Conservation (phyloP, 345 rosid genomes). For the Aquilaria yunnanensis region DNA sequence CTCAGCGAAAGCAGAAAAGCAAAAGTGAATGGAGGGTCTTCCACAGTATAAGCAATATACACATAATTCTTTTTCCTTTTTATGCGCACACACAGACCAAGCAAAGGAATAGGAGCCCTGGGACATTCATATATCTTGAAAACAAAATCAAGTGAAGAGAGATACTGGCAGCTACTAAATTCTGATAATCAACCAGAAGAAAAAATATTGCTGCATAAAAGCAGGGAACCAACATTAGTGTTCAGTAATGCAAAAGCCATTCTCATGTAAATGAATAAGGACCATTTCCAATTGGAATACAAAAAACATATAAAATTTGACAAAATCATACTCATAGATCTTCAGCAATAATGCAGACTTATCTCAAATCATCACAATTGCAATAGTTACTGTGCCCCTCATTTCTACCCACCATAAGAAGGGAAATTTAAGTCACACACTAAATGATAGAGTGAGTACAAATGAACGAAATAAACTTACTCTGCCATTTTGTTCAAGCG, state of each 20-base stretch:
- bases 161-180: no score
- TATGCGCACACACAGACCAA: no score
- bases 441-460: slow-evolving; percentile 9
- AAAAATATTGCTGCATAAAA: neutral
- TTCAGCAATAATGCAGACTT: slow-evolving; percentile 6
- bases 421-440: slow-evolving; percentile 7
- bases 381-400: slow-evolving; percentile 12
- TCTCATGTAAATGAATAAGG: slow-evolving; percentile 1
- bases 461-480: slow-evolving; percentile 23
- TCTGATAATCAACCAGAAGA: neutral
- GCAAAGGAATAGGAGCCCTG: no score
- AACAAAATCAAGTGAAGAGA: neutral
- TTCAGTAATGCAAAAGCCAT: neutral
- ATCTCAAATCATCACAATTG: slow-evolving; percentile 2
- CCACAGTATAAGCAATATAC: no score
- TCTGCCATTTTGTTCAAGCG: slow-evolving; percentile 82
- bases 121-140: neutral
- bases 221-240: neutral
- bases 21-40: no score
- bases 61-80: no score
- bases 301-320: neutral
- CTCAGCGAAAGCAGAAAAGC: no score
- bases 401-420: neutral
- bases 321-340: slow-evolving; percentile 8
- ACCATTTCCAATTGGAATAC: slow-evolving; percentile 1